Percentiles rank a stretch among this genome's conserved stretches.
phyloP scores from a whole-genome alignment of 2,329 filamentous ascomycete genomes.

The Penicillium sp. region DNA sequence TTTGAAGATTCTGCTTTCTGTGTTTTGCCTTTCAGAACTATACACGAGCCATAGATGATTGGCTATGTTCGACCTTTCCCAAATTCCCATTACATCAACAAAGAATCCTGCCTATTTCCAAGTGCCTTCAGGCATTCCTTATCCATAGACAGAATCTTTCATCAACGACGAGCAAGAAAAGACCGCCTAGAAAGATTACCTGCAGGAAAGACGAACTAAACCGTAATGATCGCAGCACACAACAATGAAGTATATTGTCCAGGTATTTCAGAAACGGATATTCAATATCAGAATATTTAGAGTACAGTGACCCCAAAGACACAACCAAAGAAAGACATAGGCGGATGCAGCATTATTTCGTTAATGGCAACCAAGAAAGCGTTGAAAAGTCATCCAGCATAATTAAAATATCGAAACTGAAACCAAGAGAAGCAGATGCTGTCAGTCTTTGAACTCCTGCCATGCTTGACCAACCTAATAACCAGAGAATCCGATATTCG shows the following conservation, averaged over 20 bases:
- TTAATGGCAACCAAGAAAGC: slow-evolving; percentile 19
- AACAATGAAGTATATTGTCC: neutral
- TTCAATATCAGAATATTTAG: slow-evolving; percentile 8
- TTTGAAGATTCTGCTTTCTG: no score
- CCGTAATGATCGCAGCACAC: neutral
- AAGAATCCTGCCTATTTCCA: no score
- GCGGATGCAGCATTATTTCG: slow-evolving; percentile 30
- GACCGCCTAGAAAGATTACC: neutral
- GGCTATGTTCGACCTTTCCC: no score
- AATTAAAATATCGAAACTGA: slow-evolving; percentile 12
- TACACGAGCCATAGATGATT: no score
- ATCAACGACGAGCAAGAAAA: neutral
- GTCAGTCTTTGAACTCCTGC: slow-evolving; percentile 27
- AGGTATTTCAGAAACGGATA: neutral
- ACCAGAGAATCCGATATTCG: slow-evolving; percentile 8
- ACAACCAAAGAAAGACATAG: slow-evolving; percentile 7
- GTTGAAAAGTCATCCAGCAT: slow-evolving; percentile 7
- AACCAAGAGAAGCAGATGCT: slow-evolving; percentile 13
- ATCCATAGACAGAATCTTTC: neutral
- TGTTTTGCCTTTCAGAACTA: no score
- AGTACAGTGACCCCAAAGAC: slow-evolving; percentile 7
- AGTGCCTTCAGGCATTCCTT: no score
- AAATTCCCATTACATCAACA: no score
- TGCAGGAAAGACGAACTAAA: neutral
- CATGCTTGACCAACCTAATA: slow-evolving; percentile 23